These are phyloP conservation scores for Sphagnum tenellum DNA, from an alignment of 225 moss, liverwort and hornwort species.

Conservation along the genomic window DNA sequence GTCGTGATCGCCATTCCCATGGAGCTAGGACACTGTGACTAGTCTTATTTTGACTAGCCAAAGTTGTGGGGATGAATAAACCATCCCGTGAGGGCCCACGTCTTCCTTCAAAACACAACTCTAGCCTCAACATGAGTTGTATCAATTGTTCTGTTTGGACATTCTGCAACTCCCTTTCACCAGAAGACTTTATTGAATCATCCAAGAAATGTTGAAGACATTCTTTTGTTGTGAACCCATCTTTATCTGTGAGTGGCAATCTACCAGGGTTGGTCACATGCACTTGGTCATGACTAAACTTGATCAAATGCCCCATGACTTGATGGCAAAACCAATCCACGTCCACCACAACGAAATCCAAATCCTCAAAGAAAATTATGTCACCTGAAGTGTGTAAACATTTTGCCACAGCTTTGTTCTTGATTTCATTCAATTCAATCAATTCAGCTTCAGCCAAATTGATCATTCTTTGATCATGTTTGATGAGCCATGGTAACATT, in stretches of 20 bases:
- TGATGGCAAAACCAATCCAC: neutral
- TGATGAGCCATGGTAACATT: neutral
- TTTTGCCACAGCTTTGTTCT: neutral
- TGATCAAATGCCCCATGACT: neutral
- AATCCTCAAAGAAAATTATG: neutral
- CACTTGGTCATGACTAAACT: neutral
- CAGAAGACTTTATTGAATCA: neutral
- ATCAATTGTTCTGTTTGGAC: neutral
- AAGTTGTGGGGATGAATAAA: neutral
- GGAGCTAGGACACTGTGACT: neutral
- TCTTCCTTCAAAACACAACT: neutral
- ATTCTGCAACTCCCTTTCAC: neutral
- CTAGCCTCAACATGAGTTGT: constrained; percentile 1
- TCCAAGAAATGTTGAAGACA: neutral
- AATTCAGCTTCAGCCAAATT: neutral
- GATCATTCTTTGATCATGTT: too few relatives aligned
- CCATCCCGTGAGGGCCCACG: neutral
- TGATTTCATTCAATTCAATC: too few relatives aligned
- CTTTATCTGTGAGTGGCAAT: too few relatives aligned
- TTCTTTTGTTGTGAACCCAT: too few relatives aligned
- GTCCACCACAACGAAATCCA: neutral
- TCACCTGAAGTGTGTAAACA: neutral
- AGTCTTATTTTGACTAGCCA: neutral
- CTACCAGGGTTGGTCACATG: neutral
- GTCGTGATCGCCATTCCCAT: too few relatives aligned